phyloP scores from a whole-genome alignment of 169 alveolate genomes.

The Plasmodium coatneyi region DNA sequence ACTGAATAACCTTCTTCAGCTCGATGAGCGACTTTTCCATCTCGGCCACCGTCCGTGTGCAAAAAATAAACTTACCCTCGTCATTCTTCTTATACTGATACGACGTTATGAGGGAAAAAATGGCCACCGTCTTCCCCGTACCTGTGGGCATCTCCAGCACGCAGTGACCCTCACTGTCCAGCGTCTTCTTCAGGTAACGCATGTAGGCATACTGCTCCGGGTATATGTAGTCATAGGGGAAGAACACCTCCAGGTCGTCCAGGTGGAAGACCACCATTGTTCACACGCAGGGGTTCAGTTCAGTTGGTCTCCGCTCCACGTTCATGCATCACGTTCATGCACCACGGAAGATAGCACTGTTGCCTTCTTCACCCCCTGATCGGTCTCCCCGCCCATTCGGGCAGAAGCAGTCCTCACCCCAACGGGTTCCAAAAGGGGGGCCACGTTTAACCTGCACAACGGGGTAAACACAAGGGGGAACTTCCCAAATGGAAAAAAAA shows the following conservation, averaged over 20 bases:
- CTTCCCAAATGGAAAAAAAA: background rate
- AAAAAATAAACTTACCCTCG: constrained; percentile 89
- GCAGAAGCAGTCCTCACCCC: background rate
- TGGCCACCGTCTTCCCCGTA: constrained; percentile 98
- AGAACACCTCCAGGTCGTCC: constrained; percentile 93
- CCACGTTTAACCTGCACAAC: background rate
- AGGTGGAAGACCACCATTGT: constrained; percentile 89
- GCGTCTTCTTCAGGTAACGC: constrained; percentile 90
- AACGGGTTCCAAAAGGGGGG: background rate
- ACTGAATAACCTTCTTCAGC: constrained; percentile 90
- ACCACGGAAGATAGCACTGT: background rate
- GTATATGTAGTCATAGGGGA: constrained; percentile 95
- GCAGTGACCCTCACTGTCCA: constrained; percentile 96
- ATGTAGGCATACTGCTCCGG: constrained; percentile 96
- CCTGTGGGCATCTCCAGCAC: constrained; percentile 99
- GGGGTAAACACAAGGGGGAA: background rate
- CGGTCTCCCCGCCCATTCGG: background rate
- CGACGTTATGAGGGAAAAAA: constrained; percentile 93
- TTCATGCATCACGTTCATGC: background rate
- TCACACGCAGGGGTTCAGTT: background rate
- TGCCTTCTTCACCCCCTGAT: background rate
- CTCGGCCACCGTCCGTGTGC: constrained; percentile 97
- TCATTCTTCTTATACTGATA: constrained; percentile 92
- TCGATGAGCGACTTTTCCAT: constrained; percentile 98
- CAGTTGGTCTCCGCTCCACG: background rate